Conservation (phyloP, 2,329 filamentous ascomycete genomes). For the Calonectria fujianensis region DNA sequence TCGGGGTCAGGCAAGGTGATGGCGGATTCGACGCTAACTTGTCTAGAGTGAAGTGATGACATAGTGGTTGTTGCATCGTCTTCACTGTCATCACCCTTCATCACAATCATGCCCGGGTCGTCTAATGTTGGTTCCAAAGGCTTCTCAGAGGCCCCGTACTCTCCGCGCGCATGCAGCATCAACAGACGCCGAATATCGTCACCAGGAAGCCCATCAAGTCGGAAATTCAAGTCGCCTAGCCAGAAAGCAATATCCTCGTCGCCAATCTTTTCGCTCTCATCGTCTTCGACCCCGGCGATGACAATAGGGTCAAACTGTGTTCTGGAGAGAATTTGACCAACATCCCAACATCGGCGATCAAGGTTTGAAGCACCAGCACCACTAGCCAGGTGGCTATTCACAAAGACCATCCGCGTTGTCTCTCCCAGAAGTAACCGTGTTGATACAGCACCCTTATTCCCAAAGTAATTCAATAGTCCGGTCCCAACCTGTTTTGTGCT, state of each 20-base stretch:
- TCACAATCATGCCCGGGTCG: slow-evolving; percentile 71
- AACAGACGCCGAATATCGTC: slow-evolving; percentile 92
- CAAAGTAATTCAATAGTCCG: slow-evolving; percentile 92
- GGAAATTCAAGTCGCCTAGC: slow-evolving; percentile 97
- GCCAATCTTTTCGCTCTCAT: slow-evolving; percentile 83
- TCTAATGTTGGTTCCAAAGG: slow-evolving; percentile 61
- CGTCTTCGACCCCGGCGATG: slow-evolving; percentile 78
- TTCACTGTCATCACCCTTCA: slow-evolving; percentile 66
- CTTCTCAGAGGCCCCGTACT: slow-evolving; percentile 77
- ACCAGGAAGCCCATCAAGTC: slow-evolving; percentile 89
- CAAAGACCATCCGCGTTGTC: slow-evolving; percentile 90
- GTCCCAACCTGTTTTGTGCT: slow-evolving; percentile 91
- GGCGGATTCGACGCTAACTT: slow-evolving; percentile 63
- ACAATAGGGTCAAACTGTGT: slow-evolving; percentile 86
- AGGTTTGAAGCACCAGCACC: slow-evolving; percentile 85
- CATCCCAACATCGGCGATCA: slow-evolving; percentile 93
- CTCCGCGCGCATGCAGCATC: slow-evolving; percentile 86
- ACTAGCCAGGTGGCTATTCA: slow-evolving; percentile 94
- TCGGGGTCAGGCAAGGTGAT: slow-evolving; percentile 76
- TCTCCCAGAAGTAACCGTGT: slow-evolving; percentile 91
- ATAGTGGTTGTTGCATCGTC: slow-evolving; percentile 62
- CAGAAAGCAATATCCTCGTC: slow-evolving; percentile 97
- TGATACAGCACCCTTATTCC: slow-evolving; percentile 94
- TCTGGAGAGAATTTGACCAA: slow-evolving; percentile 83
- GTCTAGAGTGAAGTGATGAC: slow-evolving; percentile 58